These are phyloP conservation scores for Papilionanthe hybrid DNA, from an alignment of 116 monocot species.

Conservation along the genomic window DNA sequence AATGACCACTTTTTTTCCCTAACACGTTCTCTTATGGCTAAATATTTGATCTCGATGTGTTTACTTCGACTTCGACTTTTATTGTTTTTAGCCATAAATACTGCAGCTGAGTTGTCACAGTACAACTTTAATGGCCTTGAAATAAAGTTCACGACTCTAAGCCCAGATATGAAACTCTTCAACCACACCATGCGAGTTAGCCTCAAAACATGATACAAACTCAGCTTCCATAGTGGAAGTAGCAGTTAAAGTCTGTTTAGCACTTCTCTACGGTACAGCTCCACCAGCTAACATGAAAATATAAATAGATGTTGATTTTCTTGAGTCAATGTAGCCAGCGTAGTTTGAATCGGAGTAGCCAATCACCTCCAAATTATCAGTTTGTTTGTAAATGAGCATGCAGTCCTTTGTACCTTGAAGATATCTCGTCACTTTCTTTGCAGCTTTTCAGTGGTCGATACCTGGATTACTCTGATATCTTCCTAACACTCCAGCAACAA, in stretches of 20 bases:
- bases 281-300: too few species aligned
- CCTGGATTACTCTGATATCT: constrained; percentile 5
- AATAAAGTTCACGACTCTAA: neutral
- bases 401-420: neutral
- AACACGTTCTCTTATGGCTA: too few species aligned
- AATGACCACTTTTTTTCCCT: too few species aligned
- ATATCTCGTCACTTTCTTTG: neutral
- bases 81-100: neutral
- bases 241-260: too few species aligned
- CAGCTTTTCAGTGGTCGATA: neutral
- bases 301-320: too few species aligned
- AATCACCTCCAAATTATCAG: neutral
- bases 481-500: neutral
- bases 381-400: neutral
- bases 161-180: too few species aligned
- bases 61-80: too few species aligned
- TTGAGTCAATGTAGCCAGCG: neutral
- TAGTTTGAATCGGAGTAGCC: neutral
- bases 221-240: too few species aligned
- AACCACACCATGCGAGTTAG: too few species aligned
- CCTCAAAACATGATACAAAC: neutral
- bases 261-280: too few species aligned
- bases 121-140: neutral
- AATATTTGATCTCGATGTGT: too few species aligned
- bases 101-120: neutral